phyloP scores from a whole-genome alignment of 192 early-diverging fungal genomes.

The Diversispora epigaea region DNA sequence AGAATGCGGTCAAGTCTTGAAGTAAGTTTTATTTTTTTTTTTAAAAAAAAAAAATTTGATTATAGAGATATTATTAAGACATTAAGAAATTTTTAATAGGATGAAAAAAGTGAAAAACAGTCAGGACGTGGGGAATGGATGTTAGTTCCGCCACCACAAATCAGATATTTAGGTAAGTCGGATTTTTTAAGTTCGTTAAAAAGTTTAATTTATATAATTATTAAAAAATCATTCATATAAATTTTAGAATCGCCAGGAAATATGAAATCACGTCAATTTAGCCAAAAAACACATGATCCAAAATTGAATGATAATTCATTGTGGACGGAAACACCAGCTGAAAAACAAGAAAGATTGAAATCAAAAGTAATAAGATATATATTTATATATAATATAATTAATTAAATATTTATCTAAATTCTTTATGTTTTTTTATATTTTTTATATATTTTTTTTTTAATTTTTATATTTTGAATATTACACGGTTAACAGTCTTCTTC shows the following conservation, averaged over 20 bases:
- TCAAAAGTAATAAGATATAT: neutral
- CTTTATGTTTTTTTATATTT: neutral
- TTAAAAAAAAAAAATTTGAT: neutral
- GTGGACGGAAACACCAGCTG: slow-evolving; percentile 61
- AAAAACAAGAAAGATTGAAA: slow-evolving; percentile 44
- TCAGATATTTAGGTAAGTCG: slow-evolving; percentile 40
- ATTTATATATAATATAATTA: too few species aligned
- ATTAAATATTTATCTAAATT: too few species aligned
- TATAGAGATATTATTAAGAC: slow-evolving; percentile 1
- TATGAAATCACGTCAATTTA: slow-evolving; percentile 50
- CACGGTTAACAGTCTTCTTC: neutral
- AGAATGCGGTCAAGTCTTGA: slow-evolving; percentile 43
- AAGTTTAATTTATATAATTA: neutral
- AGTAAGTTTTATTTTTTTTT: slow-evolving; percentile 14
- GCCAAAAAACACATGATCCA: slow-evolving; percentile 37
- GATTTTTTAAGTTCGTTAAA: neutral
- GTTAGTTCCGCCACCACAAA: slow-evolving; percentile 54
- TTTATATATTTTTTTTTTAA: neutral
- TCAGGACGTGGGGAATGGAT: slow-evolving; percentile 59
- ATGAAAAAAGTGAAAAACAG: slow-evolving; percentile 15
- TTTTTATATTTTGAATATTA: neutral
- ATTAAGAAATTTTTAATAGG: neutral
- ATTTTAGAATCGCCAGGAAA: slow-evolving; percentile 14
- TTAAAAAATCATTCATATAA: neutral
- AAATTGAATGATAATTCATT: slow-evolving; percentile 47